phyloP scores from a whole-genome alignment of 495 filamentous ascomycete species.

The Copromyces sp. region DNA sequence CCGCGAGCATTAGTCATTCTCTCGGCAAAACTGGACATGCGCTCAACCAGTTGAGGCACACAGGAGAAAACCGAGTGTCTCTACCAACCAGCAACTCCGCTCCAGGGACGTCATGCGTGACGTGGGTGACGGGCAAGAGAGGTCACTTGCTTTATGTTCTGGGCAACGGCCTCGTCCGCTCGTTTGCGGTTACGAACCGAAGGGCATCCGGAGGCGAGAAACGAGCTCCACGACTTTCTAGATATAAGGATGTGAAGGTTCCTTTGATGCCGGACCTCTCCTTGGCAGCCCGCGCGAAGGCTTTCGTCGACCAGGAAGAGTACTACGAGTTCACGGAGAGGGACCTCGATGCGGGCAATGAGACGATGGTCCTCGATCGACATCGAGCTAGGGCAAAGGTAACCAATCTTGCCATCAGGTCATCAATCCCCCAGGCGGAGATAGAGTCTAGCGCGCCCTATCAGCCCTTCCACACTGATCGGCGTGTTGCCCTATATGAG shows the following conservation, averaged over 20 bases:
- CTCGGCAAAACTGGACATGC: conserved; percentile 71
- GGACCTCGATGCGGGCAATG: conserved; percentile 32
- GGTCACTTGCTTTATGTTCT: conserved; percentile 46
- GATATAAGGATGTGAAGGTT: conserved; percentile 56
- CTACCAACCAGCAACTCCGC: conserved; percentile 45
- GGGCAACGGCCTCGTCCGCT: conserved; percentile 49
- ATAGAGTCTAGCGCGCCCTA: conserved; percentile 88
- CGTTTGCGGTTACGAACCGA: conserved; percentile 53
- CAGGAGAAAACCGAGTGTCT: conserved; percentile 73
- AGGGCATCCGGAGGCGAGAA: conserved; percentile 28
- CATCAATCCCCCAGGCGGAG: conserved; percentile 72
- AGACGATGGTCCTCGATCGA: conserved; percentile 32
- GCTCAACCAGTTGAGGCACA: conserved; percentile 69
- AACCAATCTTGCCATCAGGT: conserved; percentile 30
- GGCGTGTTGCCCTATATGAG: conserved; percentile 59
- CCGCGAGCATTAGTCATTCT: conserved; percentile 73
- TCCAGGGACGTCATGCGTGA: conserved; percentile 42
- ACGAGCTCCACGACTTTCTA: conserved; percentile 33
- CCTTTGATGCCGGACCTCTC: conserved; percentile 44
- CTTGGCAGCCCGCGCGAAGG: conserved; percentile 32
- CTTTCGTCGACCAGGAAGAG: conserved; percentile 36
- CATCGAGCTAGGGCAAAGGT: conserved; percentile 15
- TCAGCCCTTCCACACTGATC: conserved; percentile 83
- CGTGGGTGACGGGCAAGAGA: conserved; percentile 44
- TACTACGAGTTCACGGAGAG: conserved; percentile 38